Conservation (phyloP, 352 stramenopile genomes). For the Globisporangium emineosum region DNA sequence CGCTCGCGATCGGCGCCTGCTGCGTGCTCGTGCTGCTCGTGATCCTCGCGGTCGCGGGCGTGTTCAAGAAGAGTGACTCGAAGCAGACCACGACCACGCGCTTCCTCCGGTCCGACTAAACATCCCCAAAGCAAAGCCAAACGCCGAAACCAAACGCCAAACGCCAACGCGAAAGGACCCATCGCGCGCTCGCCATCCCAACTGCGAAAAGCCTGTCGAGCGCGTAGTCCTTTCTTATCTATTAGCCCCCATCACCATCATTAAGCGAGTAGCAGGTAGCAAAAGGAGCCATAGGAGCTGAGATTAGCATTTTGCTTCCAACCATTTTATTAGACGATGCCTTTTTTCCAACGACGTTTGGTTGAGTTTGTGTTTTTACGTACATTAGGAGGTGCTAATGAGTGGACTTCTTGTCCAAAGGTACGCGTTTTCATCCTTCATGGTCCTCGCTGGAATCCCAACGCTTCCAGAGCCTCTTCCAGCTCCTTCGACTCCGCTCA, state of each 20-base stretch:
- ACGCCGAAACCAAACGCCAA: background rate
- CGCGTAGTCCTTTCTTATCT: background rate
- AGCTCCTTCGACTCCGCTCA: no score
- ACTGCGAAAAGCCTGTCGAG: background rate
- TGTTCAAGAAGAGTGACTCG: slow-evolving; percentile 61
- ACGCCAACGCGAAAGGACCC: background rate
- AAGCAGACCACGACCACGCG: slow-evolving; percentile 18
- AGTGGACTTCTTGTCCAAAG: no score
- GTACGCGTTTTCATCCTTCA: no score
- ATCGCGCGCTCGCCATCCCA: background rate
- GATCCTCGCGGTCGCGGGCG: slow-evolving; percentile 65
- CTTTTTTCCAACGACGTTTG: background rate
- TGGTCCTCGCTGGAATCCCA: no score
- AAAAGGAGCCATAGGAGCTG: background rate
- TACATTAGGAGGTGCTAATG: no score
- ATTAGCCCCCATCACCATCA: background rate
- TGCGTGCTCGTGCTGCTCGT: slow-evolving; percentile 73
- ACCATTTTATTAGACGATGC: slow-evolving; percentile 6
- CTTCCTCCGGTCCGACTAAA: slow-evolving; percentile 14
- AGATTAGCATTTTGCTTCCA: background rate
- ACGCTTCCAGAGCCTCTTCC: no score
- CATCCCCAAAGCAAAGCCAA: background rate
- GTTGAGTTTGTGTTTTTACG: no score
- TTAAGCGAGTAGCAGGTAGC: background rate
- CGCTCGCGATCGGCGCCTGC: slow-evolving; percentile 55